Evolutionary conservation across 495 filamentous ascomycete species (phyloP), one percentile per base, ranked within the genome.

Genomic region (Friedmanniomyces endolithicus): DNA sequence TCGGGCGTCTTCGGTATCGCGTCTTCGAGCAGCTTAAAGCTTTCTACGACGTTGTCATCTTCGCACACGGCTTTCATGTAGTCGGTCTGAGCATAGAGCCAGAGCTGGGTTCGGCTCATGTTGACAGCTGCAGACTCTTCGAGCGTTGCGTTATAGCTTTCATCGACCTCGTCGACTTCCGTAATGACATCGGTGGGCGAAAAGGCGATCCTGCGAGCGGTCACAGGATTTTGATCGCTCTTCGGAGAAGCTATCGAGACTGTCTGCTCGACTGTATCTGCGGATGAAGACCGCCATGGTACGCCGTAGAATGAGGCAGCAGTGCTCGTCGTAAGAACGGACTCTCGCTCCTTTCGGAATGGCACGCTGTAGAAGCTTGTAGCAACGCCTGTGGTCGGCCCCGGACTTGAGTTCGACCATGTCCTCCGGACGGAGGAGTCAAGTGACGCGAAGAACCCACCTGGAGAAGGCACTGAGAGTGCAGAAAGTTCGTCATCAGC

Each of bases 391-490:
- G 68, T 71, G 22, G 61, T 66, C 1, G 68, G 68, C 0, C 47
- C 57, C 0, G 55, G 74, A n/a, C 74, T 70, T 31, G 73, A 50
- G 63, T 77, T 71, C 49, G 60, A 67, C 89, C 89, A 96, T 4
- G 88, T 92, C 63, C 84, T 80, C 50, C 88, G 77, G 14, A 57
- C 25, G 47, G 80, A 76, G 1, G 78, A 74, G 16, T 78, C 83
- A 17, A 96, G 75, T 0, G 85, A 87, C 19, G 87, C 83, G 67
- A 96, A 96, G 74, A 96, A 95, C 0, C 86, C 87, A 24, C 87
- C 86, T 0, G 89, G 89, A 1, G 89, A 94, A 2, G 89, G 89
- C 47, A 96, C 88, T 11, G 64, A 66, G 3, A 72, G 61, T 2
- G 49, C 87, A 81, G 52, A 95, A 72, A 67, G 76, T 73, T 56